Base-by-base conservation (phyloP, 2,329 filamentous ascomycete species). In the Neopestalotiopsis sp. region DNA sequence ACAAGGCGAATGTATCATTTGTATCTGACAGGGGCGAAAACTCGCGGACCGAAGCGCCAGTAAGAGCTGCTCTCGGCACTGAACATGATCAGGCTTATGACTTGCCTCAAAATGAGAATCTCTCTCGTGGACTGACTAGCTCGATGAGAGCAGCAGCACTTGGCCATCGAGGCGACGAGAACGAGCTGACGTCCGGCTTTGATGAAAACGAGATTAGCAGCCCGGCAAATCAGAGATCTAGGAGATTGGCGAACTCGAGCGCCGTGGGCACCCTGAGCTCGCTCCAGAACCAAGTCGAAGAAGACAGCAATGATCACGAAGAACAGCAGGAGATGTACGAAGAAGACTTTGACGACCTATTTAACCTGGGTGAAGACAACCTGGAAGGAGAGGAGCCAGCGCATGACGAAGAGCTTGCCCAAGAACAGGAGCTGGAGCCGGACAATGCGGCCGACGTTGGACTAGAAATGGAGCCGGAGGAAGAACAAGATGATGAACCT, bases 111-210 rank as follows among this genome's bases (percentile, higher is more conserved):
- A 13, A 63, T 56, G 57, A 70, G 7, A 45, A 65, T 6, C 32
- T 65, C 32, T 49, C 32, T 34, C 65, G 65, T 45, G 73, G 71
- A 10, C 56, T 69, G 34, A 57, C 69, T 32, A 73, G 69, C 67
- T 74, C 76, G 58, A 72, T 69, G 3, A 73, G 71, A 38, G 70
- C 66, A 24, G 67, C 68, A 24, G 65, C 67, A 34, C 56, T 72
- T 10, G 75, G 67, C 53, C 68, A 73, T 17, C 59, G 17, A 13
- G 68, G 72, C 62, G 71, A 68, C 14, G 30, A 61, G 10, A 30
- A 38, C 14, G 59, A 61, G 32, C 69, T 73, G 63, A 71, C 66
- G 30, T 72, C 69, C 73, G 53, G 32, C 6, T 5, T 38, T 4
- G 30, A 34, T 34, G n/a, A 61, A 14, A 70, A 66, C 14, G 65